Base-by-base conservation (phyloP, 352 stramenopile genomes). In the Sclerospora graminicola region DNA sequence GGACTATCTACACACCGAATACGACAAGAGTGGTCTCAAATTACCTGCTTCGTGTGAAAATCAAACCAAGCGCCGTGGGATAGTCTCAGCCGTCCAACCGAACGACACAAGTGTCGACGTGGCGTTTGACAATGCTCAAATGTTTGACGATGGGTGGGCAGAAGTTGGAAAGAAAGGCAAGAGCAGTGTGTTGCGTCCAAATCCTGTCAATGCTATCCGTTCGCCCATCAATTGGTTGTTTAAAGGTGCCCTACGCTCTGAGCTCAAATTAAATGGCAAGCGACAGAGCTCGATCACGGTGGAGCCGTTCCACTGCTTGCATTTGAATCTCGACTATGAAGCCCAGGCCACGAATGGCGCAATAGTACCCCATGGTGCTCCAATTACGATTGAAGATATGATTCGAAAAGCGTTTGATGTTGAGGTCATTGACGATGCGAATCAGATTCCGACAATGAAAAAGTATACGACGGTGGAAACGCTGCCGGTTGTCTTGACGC, bases 161-260 rank as follows among this genome's bases (percentile, higher is more conserved):
- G 77, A 91, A 52, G 77, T 91, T 14, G 71, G 78, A 7, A 81
- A 79, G 38, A 65, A 68, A 4, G 80, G 80, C n/a, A 89, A 84
- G 53, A 87, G 66, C 38, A 79, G 71, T 15, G 69, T 88, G 30
- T 36, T 91, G 33, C 75, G 73, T 14, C 75, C 88, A 41, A 85
- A 89, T 40, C 66, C 60, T 5, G 69, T 85, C 11, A 73, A 88
- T 29, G 57, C 55, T 8, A 67, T 52, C 9, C 69, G 67, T 0
- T 91, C 80, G 45, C 80, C 80, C 4, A 84, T 91, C 50, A 91
- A 87, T 47, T 88, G 79, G 70, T 54, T 91, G 21, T 91, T 91
- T 32, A 91, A 89, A 45, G 80, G 80, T 35, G 66, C 72, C 3
- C 60, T 91, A 14, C 80, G 80, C 31, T 87, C 76, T 0, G 80